Conservation (phyloP, 1,284 basidiomycete species). For the Naganishia sp. region DNA sequence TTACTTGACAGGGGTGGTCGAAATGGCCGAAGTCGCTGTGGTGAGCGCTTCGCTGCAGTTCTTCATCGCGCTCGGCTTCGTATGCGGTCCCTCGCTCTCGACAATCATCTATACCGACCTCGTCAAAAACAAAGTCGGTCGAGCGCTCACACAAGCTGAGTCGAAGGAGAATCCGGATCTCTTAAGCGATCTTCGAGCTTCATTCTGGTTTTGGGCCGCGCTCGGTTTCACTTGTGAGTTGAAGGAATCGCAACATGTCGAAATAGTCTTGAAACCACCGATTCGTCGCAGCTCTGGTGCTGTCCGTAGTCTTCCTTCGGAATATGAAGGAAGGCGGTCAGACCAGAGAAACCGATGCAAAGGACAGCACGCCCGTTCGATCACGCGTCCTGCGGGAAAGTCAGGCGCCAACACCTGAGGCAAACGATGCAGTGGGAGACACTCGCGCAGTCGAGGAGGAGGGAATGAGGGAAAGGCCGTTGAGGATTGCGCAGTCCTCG, state of each 20-base stretch:
- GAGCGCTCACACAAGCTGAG: slow-evolving; percentile 7
- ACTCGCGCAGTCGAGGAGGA: no score
- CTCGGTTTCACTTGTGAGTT: slow-evolving; percentile 7
- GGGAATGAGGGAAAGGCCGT: no score
- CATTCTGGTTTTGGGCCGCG: slow-evolving; percentile 9
- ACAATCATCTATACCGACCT: slow-evolving; percentile 14
- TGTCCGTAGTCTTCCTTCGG: background rate
- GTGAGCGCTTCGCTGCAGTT: slow-evolving; percentile 7
- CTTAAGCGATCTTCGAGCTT: slow-evolving; percentile 1
- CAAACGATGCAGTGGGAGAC: no score
- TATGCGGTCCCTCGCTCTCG: slow-evolving; percentile 2
- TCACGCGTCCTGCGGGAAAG: no score
- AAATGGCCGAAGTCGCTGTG: slow-evolving; percentile 12
- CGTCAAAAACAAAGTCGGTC: slow-evolving; percentile 1
- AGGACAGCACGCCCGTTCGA: no score
- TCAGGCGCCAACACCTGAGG: no score
- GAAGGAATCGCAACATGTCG: background rate
- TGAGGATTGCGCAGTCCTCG: no score
- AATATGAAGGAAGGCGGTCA: background rate
- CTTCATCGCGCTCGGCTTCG: slow-evolving; percentile 1
- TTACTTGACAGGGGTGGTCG: slow-evolving; percentile 3
- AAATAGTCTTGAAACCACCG: background rate
- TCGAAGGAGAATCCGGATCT: slow-evolving; percentile 6
- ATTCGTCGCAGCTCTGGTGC: background rate
- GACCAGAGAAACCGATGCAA: background rate